Base-by-base conservation (phyloP, 768 basidiomycete genomes). In the Cubamyces lactineus region DNA sequence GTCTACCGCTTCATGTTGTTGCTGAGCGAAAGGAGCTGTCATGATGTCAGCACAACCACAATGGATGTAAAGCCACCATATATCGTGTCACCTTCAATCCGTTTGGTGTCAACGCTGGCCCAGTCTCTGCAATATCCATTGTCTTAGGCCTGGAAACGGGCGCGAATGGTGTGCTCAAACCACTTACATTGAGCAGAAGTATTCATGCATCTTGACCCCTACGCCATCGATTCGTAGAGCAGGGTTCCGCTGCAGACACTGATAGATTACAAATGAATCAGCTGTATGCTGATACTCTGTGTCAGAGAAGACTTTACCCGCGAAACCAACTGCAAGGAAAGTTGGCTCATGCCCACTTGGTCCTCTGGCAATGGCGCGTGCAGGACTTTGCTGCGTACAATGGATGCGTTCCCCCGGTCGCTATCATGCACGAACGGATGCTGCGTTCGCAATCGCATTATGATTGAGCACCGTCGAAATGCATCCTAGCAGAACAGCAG, bases 171-270 rank as follows among this genome's bases (percentile, higher is more conserved):
- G 4, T 16, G 16, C 12, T 21, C 2, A n/a, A 19, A 24, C 19
- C 5, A 40, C 52, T 42, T 4, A 53, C 51, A 59, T 39, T 19
- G 51, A 40, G 42, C 56, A 65, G 65, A 87, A 86, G 67, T 83
- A 86, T 15, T 69, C 58, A 69, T 87, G 85, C 12, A 66, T 69
- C 67, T 76, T 81, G 47, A 85, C 77, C 15, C 74, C 70, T 17
- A 73, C 62, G 46, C 80, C 76, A 56, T 71, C 72, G 53, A 76
- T 69, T 39, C 85, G 81, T 24, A 82, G 66, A 3, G 74, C 70
- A 15, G 86, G 79, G 68, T 87, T 86, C 23, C 81, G 78, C 71
- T 86, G 80, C 17, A 86, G 69, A 61, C 85, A 86, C 85, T 86
- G 68, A 16, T 15, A 43, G 28, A 28, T 28, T 7, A 28, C 28